Percentiles rank a stretch among this genome's conserved stretches.
These are phyloP conservation scores for Pseudohyphozyma bogoriensis DNA, from an alignment of 768 basidiomycete species.

Conservation along the genomic window DNA sequence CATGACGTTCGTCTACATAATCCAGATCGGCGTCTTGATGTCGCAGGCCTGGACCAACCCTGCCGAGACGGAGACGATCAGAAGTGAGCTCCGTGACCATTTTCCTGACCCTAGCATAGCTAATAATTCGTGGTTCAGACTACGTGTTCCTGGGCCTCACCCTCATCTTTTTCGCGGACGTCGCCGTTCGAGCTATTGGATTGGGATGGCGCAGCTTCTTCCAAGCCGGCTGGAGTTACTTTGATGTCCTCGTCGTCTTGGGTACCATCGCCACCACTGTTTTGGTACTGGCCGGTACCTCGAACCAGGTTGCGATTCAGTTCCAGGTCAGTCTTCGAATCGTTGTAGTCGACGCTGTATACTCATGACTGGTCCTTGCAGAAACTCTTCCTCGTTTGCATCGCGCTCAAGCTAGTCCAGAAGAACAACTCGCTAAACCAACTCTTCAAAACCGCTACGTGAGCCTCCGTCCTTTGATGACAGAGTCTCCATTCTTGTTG, in stretches of 20 bases:
- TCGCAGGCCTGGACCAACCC: slow-evolving; percentile 27
- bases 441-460: slow-evolving; percentile 90
- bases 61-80: slow-evolving; percentile 6
- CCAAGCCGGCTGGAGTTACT: slow-evolving; percentile 90
- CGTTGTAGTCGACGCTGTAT: too few species aligned
- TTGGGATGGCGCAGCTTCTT: slow-evolving; percentile 73
- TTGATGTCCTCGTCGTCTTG: slow-evolving; percentile 66
- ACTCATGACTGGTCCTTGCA: slow-evolving; percentile 36
- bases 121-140: slow-evolving; percentile 42
- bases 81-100: background rate
- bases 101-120: slow-evolving; percentile 1
- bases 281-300: slow-evolving; percentile 49
- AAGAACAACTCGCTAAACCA: slow-evolving; percentile 78
- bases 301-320: slow-evolving; percentile 42
- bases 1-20: slow-evolving; percentile 66
- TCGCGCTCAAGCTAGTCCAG: slow-evolving; percentile 89
- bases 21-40: slow-evolving; percentile 78
- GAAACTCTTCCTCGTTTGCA: slow-evolving; percentile 77
- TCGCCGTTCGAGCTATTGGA: slow-evolving; percentile 65
- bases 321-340: too few species aligned
- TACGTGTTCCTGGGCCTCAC: slow-evolving; percentile 66
- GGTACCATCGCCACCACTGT: slow-evolving; percentile 79
- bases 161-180: slow-evolving; percentile 63
- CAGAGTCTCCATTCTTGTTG: background rate
- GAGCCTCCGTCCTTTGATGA: background rate